Conservation (phyloP, 441 rosid species). For the Erodium texanum region DNA sequence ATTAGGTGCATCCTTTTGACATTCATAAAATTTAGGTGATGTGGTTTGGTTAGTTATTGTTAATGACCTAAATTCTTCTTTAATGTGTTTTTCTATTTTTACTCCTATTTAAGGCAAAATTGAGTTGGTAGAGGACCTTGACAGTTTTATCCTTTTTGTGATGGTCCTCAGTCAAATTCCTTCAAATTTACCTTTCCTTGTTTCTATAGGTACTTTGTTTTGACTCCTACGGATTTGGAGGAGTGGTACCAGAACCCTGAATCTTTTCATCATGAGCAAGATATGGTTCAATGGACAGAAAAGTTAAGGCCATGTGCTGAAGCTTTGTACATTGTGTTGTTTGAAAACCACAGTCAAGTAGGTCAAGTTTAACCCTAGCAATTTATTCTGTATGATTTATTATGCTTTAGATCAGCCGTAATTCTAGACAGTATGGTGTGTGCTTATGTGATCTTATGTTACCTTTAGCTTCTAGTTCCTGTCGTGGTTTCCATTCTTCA, state of each 20-base stretch:
- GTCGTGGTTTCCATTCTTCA: conserved; percentile 87
- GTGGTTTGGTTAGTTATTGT: too few species aligned
- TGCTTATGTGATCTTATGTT: conserved; percentile 23
- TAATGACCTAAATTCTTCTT: too few species aligned
- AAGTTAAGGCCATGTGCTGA: conserved; percentile 97
- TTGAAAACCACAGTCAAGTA: conserved; percentile 95
- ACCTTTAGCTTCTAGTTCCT: conserved; percentile 76
- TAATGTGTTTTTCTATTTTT: too few species aligned
- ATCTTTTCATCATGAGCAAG: conserved; percentile 98
- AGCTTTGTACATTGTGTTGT: conserved; percentile 93
- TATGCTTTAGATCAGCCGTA: conserved; percentile 9
- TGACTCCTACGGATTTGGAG: conserved; percentile 75
- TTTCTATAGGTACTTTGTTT: conserved; percentile 85
- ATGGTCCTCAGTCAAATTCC: background rate
- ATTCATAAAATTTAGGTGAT: too few species aligned
- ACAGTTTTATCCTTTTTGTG: background rate
- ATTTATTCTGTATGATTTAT: conserved; percentile 6
- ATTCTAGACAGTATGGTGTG: conserved; percentile 15
- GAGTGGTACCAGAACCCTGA: conserved; percentile 91
- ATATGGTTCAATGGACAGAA: conserved; percentile 98
- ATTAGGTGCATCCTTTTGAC: too few species aligned
- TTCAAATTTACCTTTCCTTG: background rate
- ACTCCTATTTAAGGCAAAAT: too few species aligned
- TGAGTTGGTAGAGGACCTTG: background rate
- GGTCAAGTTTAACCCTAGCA: conserved; percentile 30